Conservation (phyloP, 2,329 filamentous ascomycete genomes). For the Exophiala calicioides region DNA sequence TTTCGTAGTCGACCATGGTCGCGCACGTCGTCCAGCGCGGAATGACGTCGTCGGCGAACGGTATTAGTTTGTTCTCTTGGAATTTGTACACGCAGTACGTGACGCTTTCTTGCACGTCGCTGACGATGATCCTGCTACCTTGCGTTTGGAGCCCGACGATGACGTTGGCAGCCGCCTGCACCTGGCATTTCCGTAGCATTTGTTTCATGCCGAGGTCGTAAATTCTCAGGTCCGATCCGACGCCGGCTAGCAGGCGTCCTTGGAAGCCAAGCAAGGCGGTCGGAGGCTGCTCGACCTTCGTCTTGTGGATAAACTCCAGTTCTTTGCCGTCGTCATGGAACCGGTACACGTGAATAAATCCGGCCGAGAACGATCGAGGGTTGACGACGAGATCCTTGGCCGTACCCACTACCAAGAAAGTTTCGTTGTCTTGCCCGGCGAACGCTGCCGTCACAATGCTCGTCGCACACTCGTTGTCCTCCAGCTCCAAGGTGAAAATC, state of each 20-base stretch:
- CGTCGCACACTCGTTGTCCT: constrained; percentile 87
- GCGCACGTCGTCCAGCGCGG: constrained; percentile 88
- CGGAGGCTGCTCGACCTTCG: constrained; percentile 84
- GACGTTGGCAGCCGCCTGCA: constrained; percentile 74
- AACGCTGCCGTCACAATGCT: constrained; percentile 84
- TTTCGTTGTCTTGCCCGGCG: constrained; percentile 82
- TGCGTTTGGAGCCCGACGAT: constrained; percentile 88
- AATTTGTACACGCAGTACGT: constrained; percentile 93
- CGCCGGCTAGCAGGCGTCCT: constrained; percentile 80
- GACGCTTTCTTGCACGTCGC: constrained; percentile 88
- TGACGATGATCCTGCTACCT: constrained; percentile 86
- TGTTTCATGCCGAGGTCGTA: constrained; percentile 94
- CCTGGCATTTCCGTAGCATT: constrained; percentile 86
- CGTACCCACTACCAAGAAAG: constrained; percentile 90
- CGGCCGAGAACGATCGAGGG: constrained; percentile 72
- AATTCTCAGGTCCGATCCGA: constrained; percentile 77
- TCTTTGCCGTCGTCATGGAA: constrained; percentile 84
- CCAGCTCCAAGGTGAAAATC: constrained; percentile 75
- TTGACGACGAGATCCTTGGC: constrained; percentile 84
- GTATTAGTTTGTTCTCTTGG: constrained; percentile 85
- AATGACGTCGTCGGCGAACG: constrained; percentile 88
- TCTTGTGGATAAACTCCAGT: constrained; percentile 95
- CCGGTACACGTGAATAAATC: constrained; percentile 89
- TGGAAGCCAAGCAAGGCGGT: constrained; percentile 92
- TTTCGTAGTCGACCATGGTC: constrained; percentile 97